Evolutionary conservation across 441 rosid species (phyloP), one percentile per base, ranked within the genome.

Genomic region (Rhodomyrtus psidioides): DNA sequence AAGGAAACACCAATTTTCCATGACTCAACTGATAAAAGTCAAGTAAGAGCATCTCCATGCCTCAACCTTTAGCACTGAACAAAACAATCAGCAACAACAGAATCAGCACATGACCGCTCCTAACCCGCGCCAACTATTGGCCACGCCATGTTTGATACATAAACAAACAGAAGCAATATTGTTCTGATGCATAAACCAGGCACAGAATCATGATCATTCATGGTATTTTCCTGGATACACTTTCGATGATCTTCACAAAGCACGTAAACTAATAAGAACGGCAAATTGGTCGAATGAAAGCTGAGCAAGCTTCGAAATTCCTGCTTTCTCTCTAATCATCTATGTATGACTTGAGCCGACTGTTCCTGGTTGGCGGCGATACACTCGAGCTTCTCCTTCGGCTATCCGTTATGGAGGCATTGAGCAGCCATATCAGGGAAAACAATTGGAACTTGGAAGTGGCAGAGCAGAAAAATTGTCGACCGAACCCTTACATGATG

Each of bases 321-420:
- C 58, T 9, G 58, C 23, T 55, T 55, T 55, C 58, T 55, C 58
- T 55, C 58, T 55, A 70, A 21, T 39, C 49, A 39, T 21, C 49
- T 16, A 10, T 21, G 49, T 6, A 10, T 21, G 49, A 70, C 49
- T 70, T 27, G 75, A 70, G 83, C 84, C 12, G 83, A 53, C 92
- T 88, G 53, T 56, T 81, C 85, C 28, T 89, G 86, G 58, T 87
- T 70, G 81, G 88, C 90, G 3, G 88, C 83, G n/a, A 93, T 26
- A 34, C 88, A 95, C 88, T 94, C 89, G 86, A 96, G 96, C 93
- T 92, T 96, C 65, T 91, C 93, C 92, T 94, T 95, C 87, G 95
- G 90, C 88, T 95, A 95, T 26, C 98, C 98, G 53, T 30, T 91
- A 96, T 95, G 86, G 60, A 57, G 82, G 86, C 70, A 24, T 49